Base-by-base conservation (phyloP, 2,329 filamentous ascomycete genomes). In the Penicillium sp. region DNA sequence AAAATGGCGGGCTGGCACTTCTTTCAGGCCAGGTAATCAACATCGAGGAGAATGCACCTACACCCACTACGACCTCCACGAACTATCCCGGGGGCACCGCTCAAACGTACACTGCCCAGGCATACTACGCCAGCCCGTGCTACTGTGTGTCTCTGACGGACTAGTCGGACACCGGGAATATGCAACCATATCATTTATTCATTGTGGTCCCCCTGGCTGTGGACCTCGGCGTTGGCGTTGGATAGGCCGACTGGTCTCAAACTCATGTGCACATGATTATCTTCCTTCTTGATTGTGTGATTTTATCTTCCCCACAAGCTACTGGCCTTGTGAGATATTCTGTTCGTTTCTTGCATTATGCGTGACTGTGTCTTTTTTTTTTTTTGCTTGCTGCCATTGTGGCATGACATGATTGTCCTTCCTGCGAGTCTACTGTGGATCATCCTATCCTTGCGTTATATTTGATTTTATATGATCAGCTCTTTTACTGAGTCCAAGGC, bases 1-100 rank as follows among this genome's bases (percentile, higher is more conserved):
- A 77, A 40, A 72, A 82, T 54, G 77, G 78, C 27, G 58, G 65
- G 8, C 63, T 79, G 12, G 50, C 52, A 9, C 53, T 64, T 25
- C 56, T 66, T 14, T 60, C 60, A 3, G 61, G 57, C 13, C 53
- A 61, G n/a, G 58, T 60, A 18, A 58, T 70, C 41, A 48, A 62
- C 25, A 64, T 73, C 43, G 62, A 69, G 38, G 69, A 71, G 50
- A 56, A 59, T 41, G 62, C 66, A 49, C 64, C 69, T 4, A 68
- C 66, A 2, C 61, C 66, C n/a, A 68, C 67, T 16, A 68, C 66
- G 7, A 69, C 67, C 19, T 54, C 57, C 36, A 53, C 60, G 25
- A 60, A 60, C 44, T 60, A 52, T 16, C 37, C 54, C 35, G 54
- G 55, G 36, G 60, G 57, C 46, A 49, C 60, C 16, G 59, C 59